Percentiles rank a stretch among this genome's conserved stretches.
phyloP scores from a whole-genome alignment of 129 eudicot genomes.

The Flaveria brownii region DNA sequence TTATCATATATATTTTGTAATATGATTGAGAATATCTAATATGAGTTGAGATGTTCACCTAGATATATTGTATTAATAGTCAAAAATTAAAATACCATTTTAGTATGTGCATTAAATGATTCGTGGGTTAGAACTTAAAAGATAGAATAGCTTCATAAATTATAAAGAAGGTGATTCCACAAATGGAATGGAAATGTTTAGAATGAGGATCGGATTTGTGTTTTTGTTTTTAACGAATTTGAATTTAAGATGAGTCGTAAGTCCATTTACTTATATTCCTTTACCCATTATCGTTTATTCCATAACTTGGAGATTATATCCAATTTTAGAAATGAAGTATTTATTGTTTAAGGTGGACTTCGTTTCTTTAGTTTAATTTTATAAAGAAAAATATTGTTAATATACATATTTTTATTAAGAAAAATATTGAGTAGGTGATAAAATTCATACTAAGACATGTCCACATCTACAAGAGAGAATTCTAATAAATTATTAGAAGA shows the following conservation, averaged over 20 bases:
- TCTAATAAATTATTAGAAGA: too few relatives aligned
- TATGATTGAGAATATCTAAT: background rate
- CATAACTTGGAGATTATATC: background rate
- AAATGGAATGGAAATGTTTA: background rate
- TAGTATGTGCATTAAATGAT: background rate
- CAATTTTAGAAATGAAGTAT: too few relatives aligned
- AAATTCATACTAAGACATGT: too few relatives aligned
- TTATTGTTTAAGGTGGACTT: too few relatives aligned
- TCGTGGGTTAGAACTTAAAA: background rate
- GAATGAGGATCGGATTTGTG: conserved; percentile 1
- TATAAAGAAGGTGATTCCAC: background rate
- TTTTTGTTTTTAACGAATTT: background rate
- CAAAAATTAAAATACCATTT: background rate
- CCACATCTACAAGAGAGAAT: too few relatives aligned
- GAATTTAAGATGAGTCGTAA: conserved; percentile 7
- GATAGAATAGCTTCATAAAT: conserved; percentile 9
- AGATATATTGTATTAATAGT: background rate
- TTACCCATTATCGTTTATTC: background rate
- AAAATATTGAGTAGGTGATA: too few relatives aligned
- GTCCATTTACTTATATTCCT: background rate
- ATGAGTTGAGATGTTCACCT: too few relatives aligned
- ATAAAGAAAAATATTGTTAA: too few relatives aligned
- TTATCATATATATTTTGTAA: too few relatives aligned
- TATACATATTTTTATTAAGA: too few relatives aligned
- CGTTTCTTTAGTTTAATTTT: too few relatives aligned